phyloP scores from a whole-genome alignment of 306 rosid genomes.

The Carpinus viminea region DNA sequence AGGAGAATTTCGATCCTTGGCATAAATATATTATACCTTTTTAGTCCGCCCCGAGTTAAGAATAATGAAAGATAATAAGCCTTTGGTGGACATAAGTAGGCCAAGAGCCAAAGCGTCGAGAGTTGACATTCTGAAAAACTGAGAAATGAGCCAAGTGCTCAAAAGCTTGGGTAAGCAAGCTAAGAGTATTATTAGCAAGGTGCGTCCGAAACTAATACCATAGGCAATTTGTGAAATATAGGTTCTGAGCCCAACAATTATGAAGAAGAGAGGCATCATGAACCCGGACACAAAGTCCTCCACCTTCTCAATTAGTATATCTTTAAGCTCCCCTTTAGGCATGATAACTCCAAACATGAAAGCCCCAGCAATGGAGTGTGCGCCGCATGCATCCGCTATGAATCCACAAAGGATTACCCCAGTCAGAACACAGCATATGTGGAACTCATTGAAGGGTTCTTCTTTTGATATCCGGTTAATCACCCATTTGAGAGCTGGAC shows the following conservation, averaged over 20 bases:
- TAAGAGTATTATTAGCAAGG: slow-evolving; percentile 4
- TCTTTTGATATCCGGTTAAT: slow-evolving; percentile 22
- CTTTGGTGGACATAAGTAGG: slow-evolving; percentile 47
- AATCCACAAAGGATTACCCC: slow-evolving; percentile 25
- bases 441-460: slow-evolving; percentile 28
- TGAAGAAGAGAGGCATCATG: slow-evolving; percentile 41
- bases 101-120: slow-evolving; percentile 42
- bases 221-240: neutral
- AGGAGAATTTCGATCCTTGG: no score
- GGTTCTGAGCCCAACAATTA: slow-evolving; percentile 33
- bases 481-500: slow-evolving; percentile 34
- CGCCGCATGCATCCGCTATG: slow-evolving; percentile 31
- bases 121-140: slow-evolving; percentile 29
- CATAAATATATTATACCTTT: slow-evolving; percentile 5
- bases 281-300: slow-evolving; percentile 34
- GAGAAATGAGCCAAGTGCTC: slow-evolving; percentile 33
- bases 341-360: slow-evolving; percentile 46
- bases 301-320: slow-evolving; percentile 26
- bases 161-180: slow-evolving; percentile 30
- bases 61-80: slow-evolving; percentile 33
- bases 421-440: slow-evolving; percentile 26
- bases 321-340: slow-evolving; percentile 48
- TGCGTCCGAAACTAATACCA: neutral
- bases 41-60: slow-evolving; percentile 30
- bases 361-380: slow-evolving; percentile 43